Evolutionary conservation across 75 land plant species (phyloP), one percentile per base, ranked within the genome.

Genomic region (Cupressus sempervirens): DNA sequence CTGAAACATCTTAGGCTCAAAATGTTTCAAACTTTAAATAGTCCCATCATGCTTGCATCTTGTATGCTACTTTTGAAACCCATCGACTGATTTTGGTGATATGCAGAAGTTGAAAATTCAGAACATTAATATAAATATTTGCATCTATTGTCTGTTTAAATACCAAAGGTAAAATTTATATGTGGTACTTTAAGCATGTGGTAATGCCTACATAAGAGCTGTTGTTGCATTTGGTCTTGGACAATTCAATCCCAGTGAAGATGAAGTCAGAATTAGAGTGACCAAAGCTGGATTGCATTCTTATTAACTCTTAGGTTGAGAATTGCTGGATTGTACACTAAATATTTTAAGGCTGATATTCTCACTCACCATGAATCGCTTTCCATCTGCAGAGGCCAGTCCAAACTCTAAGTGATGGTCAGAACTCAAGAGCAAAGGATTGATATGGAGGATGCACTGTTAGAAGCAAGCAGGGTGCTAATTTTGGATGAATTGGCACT

Each of bases 211-310:
- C 99, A 26, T 98, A 91, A 14, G 98, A 93, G 94, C 95, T 46
- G 99, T 96, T 91, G 98, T 96, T 79, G 97, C 99, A 41, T 98
- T 96, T 89, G 99, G 99, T 82, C 94, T 98, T 86, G 99, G 99
- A 45, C 91, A 89, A 34, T 88, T 91, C 34, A 80, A 93, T 58
- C 76, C 96, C 50, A 85, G 91, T 13, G 56, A 36, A 68, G 97
- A 89, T 53, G 98, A 98, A 87, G 96, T 98, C 15, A 85, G 86
- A 72, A 58, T 80, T 4, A 91, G 98, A 86, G 97, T 98, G 15
- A 73, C 76, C 23, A 91, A 87, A 82, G 88, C 99, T 15, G 89
- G 80, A 12, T 54, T 56, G 81, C 38, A 35, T 86, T 58, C 34
- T 35, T 81, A 7, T 81, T 81, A n/a, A 48, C 29, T 15, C 14